Conservation (phyloP, 768 basidiomycete species). For the Agrocybe chaxingu region DNA sequence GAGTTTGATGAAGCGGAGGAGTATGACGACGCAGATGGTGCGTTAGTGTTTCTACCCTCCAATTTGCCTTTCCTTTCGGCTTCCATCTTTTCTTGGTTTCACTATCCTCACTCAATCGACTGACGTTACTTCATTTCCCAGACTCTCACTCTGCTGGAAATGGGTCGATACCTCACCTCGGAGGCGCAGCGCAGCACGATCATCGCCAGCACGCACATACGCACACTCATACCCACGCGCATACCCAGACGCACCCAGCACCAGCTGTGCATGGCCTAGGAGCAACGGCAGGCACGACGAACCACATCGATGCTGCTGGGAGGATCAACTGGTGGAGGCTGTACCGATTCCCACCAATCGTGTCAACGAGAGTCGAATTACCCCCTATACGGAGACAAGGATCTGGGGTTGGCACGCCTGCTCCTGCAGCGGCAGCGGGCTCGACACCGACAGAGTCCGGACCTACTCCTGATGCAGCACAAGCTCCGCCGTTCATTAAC, state of each 20-base stretch:
- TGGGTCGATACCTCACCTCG: neutral
- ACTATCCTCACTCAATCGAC: too few relatives aligned
- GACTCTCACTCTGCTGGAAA: slow-evolving; percentile 15
- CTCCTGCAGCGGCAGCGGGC: too few relatives aligned
- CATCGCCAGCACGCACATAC: neutral
- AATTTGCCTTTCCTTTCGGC: neutral
- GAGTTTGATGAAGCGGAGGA: slow-evolving; percentile 29
- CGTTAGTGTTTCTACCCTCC: slow-evolving; percentile 2
- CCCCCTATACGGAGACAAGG: too few relatives aligned
- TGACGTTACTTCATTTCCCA: neutral
- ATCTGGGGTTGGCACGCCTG: too few relatives aligned
- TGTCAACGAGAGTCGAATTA: neutral
- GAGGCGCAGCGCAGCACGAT: neutral
- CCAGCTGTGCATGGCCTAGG: neutral
- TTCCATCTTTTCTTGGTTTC: too few relatives aligned
- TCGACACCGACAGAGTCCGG: too few relatives aligned
- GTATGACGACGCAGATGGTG: slow-evolving; percentile 22
- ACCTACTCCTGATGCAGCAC: too few relatives aligned
- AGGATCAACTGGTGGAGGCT: slow-evolving; percentile 80
- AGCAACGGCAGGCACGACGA: neutral
- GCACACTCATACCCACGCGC: neutral
- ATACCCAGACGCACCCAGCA: neutral
- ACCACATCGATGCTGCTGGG: slow-evolving; percentile 31
- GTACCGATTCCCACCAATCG: slow-evolving; percentile 77
- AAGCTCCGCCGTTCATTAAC: too few relatives aligned